Percentiles rank a stretch among this genome's conserved stretches.
Conservation (phyloP, 1,284 basidiomycete species). For the Cystobasidium pallidum region DNA sequence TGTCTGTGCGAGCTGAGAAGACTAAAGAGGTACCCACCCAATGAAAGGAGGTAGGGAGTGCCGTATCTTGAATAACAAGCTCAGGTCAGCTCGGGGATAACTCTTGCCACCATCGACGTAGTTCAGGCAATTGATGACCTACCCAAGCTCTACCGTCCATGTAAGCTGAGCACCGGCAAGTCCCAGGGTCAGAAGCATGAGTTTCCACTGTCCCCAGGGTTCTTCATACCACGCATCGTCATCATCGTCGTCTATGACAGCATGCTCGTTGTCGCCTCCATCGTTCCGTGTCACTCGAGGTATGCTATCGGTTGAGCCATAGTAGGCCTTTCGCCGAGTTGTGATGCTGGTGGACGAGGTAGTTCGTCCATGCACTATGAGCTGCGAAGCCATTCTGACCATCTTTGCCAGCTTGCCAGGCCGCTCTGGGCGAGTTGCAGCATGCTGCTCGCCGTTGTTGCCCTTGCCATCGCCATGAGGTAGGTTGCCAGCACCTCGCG, state of each 20-base stretch:
- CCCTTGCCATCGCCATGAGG: conserved; percentile 6
- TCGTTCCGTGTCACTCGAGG: conserved; percentile 5
- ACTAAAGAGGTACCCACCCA: conserved; percentile 56
- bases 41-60: conserved; percentile 80
- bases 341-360: conserved; percentile 9
- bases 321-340: conserved; percentile 10
- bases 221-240: conserved; percentile 27
- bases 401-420: conserved; percentile 38
- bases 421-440: conserved; percentile 2
- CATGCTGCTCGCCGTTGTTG: background rate
- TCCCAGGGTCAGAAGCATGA: conserved; percentile 61
- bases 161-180: conserved; percentile 82
- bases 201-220: conserved; percentile 45
- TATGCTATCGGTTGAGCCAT: conserved; percentile 28
- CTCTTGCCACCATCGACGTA: conserved; percentile 9
- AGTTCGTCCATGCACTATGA: conserved; percentile 29
- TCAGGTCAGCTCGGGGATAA: too few species aligned
- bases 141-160: conserved; percentile 90
- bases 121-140: conserved; percentile 53
- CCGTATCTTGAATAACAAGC: conserved; percentile 44
- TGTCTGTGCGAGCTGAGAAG: background rate
- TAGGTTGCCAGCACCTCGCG: background rate
- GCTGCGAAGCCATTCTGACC: conserved; percentile 40
- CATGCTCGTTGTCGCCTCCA: conserved; percentile 6
- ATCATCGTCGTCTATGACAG: conserved; percentile 40